Evolutionary conservation across 192 early-diverging fungal species (phyloP).

Genomic region (Backusella macrospora): DNA sequence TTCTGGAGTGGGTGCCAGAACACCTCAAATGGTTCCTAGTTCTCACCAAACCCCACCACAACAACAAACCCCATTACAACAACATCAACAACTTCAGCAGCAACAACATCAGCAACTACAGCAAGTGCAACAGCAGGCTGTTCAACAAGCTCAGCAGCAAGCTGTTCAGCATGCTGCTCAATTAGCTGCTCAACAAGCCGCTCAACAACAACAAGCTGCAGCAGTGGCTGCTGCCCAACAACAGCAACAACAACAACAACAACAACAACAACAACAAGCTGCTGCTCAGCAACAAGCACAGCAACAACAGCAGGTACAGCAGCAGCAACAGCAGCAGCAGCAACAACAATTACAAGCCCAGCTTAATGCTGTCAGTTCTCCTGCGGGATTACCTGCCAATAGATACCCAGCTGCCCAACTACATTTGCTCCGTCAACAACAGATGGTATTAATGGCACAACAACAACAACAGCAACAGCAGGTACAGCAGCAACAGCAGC

Average conservation of each 20-base stretch:
- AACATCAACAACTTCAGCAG: not conserved
- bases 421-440: constrained; percentile 35
- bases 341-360: constrained; percentile 26
- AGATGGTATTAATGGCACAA: constrained; percentile 41
- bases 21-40: not conserved
- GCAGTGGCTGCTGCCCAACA: constrained; percentile 38
- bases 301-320: constrained; percentile 33
- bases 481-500: constrained; percentile 27
- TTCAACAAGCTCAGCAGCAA: not conserved
- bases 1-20: not conserved
- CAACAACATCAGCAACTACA: not conserved
- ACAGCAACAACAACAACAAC: constrained; percentile 39
- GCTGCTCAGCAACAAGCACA: constrained; percentile 27
- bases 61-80: not conserved
- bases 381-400: constrained; percentile 17
- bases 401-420: constrained; percentile 40
- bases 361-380: constrained; percentile 14
- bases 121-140: constrained; percentile 33
- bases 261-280: constrained; percentile 29
- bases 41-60: not conserved
- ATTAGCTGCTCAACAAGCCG: not conserved
- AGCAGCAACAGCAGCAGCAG: constrained; percentile 35
- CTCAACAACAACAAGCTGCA: constrained; percentile 32
- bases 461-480: constrained; percentile 28
- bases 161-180: not conserved